phyloP scores from a whole-genome alignment of 768 basidiomycete species.

The Thelephora aurantiotincta region DNA sequence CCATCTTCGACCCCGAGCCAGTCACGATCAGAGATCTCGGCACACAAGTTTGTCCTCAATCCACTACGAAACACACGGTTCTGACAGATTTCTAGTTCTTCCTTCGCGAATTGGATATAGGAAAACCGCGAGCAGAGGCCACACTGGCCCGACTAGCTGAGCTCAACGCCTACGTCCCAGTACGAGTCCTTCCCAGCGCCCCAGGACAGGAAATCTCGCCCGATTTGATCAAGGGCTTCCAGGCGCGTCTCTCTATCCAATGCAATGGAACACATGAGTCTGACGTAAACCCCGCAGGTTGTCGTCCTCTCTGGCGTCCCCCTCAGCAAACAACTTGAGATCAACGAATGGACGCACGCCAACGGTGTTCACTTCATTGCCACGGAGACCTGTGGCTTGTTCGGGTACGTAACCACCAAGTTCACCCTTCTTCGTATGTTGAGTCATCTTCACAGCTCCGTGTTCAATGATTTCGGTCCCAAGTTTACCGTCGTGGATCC shows the following conservation, averaged over 20 bases:
- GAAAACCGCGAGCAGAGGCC: constrained; percentile 75
- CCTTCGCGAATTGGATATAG: constrained; percentile 75
- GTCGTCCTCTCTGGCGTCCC: constrained; percentile 78
- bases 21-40: constrained; percentile 84
- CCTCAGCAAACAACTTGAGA: constrained; percentile 76
- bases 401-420: constrained; percentile 53
- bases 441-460: constrained; percentile 36
- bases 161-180: constrained; percentile 91
- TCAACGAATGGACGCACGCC: constrained; percentile 88
- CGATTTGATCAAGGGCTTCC: constrained; percentile 77
- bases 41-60: constrained; percentile 47
- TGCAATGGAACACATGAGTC: constrained; percentile 1
- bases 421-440: background rate
- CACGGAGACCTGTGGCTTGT: constrained; percentile 84
- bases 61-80: background rate
- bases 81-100: constrained; percentile 56
- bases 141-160: constrained; percentile 85
- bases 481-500: constrained; percentile 94
- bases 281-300: constrained; percentile 32
- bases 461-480: constrained; percentile 93
- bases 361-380: constrained; percentile 87
- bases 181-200: constrained; percentile 69
- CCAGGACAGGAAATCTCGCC: constrained; percentile 66
- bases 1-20: constrained; percentile 85
- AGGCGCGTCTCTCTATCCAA: constrained; percentile 36